These are phyloP conservation scores for sorghum (Sorghum bicolor) DNA, from an alignment of 176 grass and related monocot species.

Conservation along the genomic window Sorghum_bicolor_NCBIv3 NC_012872.2:68597001-68597500, in stretches of 20 bases:
- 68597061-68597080: background rate
- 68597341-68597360: slow-evolving; percentile 1
- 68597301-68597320: background rate
- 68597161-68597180: background rate
- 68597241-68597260: too few relatives aligned
- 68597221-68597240: background rate
- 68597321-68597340: background rate
- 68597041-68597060: background rate
- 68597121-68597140: background rate
- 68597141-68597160: background rate
- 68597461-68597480: background rate
- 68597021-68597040: background rate
- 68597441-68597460: background rate
- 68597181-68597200: background rate
- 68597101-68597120: background rate
- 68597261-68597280: too few relatives aligned
- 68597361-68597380: background rate
- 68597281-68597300: background rate
- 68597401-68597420: background rate
- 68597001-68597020: background rate
- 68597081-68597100: too few relatives aligned
- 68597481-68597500: background rate
- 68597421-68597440: background rate
- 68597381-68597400: background rate
- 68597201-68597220: background rate